Evolutionary conservation across 768 basidiomycete genomes (phyloP), one percentile per base, ranked within the genome.

Genomic region (Inosperma sp.): DNA sequence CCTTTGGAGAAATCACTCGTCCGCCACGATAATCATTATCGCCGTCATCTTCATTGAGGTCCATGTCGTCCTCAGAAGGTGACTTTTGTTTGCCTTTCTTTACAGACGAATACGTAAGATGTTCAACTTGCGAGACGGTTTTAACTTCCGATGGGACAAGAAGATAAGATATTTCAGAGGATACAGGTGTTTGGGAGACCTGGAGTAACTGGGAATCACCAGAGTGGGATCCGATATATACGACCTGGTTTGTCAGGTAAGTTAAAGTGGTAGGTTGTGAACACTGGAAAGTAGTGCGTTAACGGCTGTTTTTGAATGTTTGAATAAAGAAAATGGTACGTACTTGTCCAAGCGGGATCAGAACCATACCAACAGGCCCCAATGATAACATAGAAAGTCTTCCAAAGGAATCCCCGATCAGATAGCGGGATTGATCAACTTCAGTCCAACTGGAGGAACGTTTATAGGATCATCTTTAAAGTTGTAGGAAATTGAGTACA

Each of bases 161-260:
- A 17, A 87, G 66, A 1, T 80, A 80, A 1, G 74, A 73, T 3
- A 59, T 46, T 13, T 71, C 68, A 8, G 66, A 62, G 7, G 74
- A 71, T n/a, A 70, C 54, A 0, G 83, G 77, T 1, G 66, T 68
- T 29, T 67, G 57, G 9, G 71, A 77, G 48, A 95, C 77, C 44
- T 77, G 74, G 2, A 93, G 58, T 8, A 94, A 67, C 56, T 92
- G 88, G 1, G 90, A 86, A 62, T 93, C 83, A 14, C 89, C 90
- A 13, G 78, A 71, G 56, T 91, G 86, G 5, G 92, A 93, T 14
- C 91, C 88, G 17, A 93, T 71, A 60, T 84, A 95, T 7, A 93
- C 55, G 7, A 78, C 67, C 63, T 88, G 83, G 40, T 80, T 76
- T 5, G 81, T 74, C 10, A 96, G 73, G 58, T 91, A 85, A 1